Evolutionary conservation across 257 asterid genomes (phyloP), one percentile per base, ranked within the genome.

Genomic region (Orobanche coerulescens): DNA sequence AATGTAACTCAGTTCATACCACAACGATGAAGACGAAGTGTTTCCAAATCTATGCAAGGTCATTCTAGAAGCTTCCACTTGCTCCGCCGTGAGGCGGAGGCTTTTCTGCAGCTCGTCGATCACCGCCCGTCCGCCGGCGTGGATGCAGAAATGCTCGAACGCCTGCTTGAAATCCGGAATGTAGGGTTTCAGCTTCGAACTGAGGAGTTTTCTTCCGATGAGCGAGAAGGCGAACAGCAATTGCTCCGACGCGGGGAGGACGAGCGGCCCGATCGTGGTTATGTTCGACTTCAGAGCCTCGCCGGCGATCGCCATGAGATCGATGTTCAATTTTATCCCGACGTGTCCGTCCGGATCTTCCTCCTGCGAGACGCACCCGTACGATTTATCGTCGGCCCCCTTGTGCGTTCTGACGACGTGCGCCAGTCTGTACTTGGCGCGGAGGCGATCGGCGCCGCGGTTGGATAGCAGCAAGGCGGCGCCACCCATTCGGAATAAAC

Each of bases 91-190:
- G 1, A 85, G 65, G 15, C 47, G 47, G 47, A 82, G 80, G 47
- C 42, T 82, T 67, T 77, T 85, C 76, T 85, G 84, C 46, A 85
- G 72, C 75, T 82, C 85, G 33, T 85, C 94, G 26, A 85, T 85
- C 61, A 85, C 90, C 1, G 94, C 94, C 66, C 94, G 50, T 16
- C 94, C 94, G 0, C 90, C 86, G 0, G 94, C 94, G 39, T 82
- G 90, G 64, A 85, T 85, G 69, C 90, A 85, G 63, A 82, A 85
- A 23, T 85, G 94, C 19, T 85, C 90, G n/a, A 85, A 82, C 0
- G 94, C 94, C 28, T 39, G 64, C 44, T 76, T 85, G 65, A 82
- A 85, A 58, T 82, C 76, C 0, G 94, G 94, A 4, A 82, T 71
- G 5, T 80, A 82, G 0, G 78, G 77, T 58, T 82, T 82, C 58